Conservation (phyloP, 345 rosid genomes). For the Carallia brachiata region DNA sequence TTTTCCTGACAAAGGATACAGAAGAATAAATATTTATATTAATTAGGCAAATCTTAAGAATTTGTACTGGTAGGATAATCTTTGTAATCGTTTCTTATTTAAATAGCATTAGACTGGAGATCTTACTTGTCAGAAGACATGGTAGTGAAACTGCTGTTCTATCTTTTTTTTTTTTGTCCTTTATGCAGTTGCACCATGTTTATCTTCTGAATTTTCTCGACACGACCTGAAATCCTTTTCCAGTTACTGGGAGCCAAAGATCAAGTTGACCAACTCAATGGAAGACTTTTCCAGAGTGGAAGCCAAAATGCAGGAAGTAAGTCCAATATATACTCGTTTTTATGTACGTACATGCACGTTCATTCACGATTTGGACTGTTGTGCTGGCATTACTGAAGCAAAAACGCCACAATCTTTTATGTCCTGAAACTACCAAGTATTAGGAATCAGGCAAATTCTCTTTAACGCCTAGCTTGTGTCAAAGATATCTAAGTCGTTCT, state of each 20-base stretch:
- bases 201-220: background rate
- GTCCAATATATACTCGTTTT: background rate
- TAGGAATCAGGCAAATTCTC: too few species aligned
- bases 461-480: too few species aligned
- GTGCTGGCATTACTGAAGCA: too few species aligned
- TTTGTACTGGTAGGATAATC: too few species aligned
- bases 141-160: constrained; percentile 27
- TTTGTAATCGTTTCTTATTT: too few species aligned
- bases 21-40: too few species aligned
- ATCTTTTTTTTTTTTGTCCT: background rate
- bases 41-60: too few species aligned
- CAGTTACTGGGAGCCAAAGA: constrained; percentile 42
- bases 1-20: too few species aligned
- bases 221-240: background rate
- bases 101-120: constrained; percentile 13
- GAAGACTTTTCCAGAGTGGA: constrained; percentile 40
- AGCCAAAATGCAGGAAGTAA: constrained; percentile 32
- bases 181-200: background rate
- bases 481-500: too few species aligned
- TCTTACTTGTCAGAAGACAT: constrained; percentile 8
- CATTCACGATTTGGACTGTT: background rate
- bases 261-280: constrained; percentile 38
- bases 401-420: too few species aligned
- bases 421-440: too few species aligned
- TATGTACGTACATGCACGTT: background rate